Percentiles rank a stretch among this genome's conserved stretches.
phyloP scores from a whole-genome alignment of 2,329 filamentous ascomycete genomes.

The Pseudocercospora crystallina region DNA sequence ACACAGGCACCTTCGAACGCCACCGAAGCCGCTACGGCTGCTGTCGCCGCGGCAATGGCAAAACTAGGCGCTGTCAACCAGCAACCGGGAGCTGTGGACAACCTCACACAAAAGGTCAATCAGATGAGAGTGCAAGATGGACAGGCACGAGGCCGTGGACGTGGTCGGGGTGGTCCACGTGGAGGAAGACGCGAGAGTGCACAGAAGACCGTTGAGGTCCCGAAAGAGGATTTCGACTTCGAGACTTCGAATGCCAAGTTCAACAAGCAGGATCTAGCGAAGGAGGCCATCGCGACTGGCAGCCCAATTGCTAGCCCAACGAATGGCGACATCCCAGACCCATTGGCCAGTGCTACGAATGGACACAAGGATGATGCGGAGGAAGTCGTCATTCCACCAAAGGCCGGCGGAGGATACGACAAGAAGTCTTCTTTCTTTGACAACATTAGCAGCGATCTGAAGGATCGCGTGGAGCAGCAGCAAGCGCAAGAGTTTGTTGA shows the following conservation, averaged over 20 bases:
- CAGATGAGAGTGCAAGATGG: slow-evolving; percentile 61
- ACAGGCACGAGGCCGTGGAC: slow-evolving; percentile 42
- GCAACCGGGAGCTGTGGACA: slow-evolving; percentile 54
- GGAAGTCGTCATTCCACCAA: slow-evolving; percentile 45
- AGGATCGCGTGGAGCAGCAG: slow-evolving; percentile 67
- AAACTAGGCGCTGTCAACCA: slow-evolving; percentile 55
- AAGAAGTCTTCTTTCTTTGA: slow-evolving; percentile 92
- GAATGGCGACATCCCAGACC: slow-evolving; percentile 25
- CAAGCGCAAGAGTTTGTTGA: slow-evolving; percentile 61
- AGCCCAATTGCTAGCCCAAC: slow-evolving; percentile 58
- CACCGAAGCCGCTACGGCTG: slow-evolving; percentile 71
- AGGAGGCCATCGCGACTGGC: slow-evolving; percentile 80
- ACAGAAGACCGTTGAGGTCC: slow-evolving; percentile 71
- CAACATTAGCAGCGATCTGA: slow-evolving; percentile 93
- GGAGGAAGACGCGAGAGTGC: slow-evolving; percentile 35
- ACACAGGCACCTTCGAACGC: slow-evolving; percentile 48
- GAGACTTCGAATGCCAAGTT: slow-evolving; percentile 82
- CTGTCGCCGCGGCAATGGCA: slow-evolving; percentile 78
- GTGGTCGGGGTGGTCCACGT: slow-evolving; percentile 48
- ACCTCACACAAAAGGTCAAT: slow-evolving; percentile 71
- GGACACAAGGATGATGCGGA: slow-evolving; percentile 35
- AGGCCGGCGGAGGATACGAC: slow-evolving; percentile 66
- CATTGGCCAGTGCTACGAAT: slow-evolving; percentile 29
- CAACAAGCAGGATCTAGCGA: slow-evolving; percentile 81
- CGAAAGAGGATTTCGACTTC: slow-evolving; percentile 90